Percentiles rank a stretch among this genome's conserved stretches.
Conservation (phyloP, 768 basidiomycete genomes). For the Suillus sp. region DNA sequence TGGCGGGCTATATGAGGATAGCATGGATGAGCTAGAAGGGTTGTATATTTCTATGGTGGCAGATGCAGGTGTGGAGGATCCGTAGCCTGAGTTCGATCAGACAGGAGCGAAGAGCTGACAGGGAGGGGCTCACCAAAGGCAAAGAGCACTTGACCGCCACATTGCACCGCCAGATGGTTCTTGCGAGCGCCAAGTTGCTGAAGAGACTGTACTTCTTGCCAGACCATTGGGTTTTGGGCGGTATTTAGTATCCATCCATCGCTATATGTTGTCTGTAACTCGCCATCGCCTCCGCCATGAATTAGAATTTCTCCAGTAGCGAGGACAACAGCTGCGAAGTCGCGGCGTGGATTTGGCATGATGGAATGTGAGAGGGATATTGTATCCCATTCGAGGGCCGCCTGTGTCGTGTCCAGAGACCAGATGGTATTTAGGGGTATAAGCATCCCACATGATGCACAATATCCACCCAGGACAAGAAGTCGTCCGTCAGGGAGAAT, state of each 20-base stretch:
- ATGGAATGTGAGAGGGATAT: conserved; percentile 40
- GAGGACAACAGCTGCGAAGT: conserved; percentile 57
- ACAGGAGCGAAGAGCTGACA: not conserved
- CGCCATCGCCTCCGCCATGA: conserved; percentile 74
- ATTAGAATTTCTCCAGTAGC: conserved; percentile 62
- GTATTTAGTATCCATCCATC: conserved; percentile 78
- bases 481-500: conserved; percentile 70
- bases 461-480: conserved; percentile 76
- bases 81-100: conserved; percentile 30
- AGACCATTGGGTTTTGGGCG: conserved; percentile 54
- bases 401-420: conserved; percentile 58
- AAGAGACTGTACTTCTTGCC: conserved; percentile 55
- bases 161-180: conserved; percentile 73
- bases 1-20: conserved; percentile 43
- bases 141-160: conserved; percentile 67
- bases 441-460: conserved; percentile 46
- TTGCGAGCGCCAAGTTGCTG: conserved; percentile 61
- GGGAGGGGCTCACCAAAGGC: conserved; percentile 63
- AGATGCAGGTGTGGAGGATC: conserved; percentile 43
- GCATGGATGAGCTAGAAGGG: conserved; percentile 38
- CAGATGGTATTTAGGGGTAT: conserved; percentile 63
- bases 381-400: conserved; percentile 50
- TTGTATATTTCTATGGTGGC: conserved; percentile 58
- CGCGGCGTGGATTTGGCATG: conserved; percentile 60
- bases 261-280: conserved; percentile 50